Evolutionary conservation across 139 green algal species (phyloP).

Genomic region (Ostreobium quekettii): DNA sequence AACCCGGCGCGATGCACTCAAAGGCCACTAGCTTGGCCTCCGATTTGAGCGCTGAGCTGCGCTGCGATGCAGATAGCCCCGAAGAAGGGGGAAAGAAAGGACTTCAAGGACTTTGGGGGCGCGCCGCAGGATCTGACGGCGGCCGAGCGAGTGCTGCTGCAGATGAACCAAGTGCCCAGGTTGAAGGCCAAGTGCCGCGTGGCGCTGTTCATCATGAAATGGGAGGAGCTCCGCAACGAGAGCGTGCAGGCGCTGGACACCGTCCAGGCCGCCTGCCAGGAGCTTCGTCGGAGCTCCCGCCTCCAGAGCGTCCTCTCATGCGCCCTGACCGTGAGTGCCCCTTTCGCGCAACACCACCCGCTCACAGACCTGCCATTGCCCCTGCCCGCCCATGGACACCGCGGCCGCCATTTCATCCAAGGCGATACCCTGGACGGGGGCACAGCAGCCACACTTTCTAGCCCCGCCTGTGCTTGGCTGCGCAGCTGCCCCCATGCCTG

Average conservation of each 20-base stretch:
- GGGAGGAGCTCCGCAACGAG: conserved; percentile 3
- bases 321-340: background rate
- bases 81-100: background rate
- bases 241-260: conserved; percentile 1
- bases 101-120: conserved; percentile 5
- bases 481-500: too few relatives aligned
- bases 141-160: conserved; percentile 8
- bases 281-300: conserved; percentile 4
- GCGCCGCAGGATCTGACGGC: background rate
- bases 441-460: too few relatives aligned
- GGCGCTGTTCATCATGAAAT: background rate
- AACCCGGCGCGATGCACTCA: too few relatives aligned
- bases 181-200: conserved; percentile 3
- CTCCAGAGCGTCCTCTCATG: background rate
- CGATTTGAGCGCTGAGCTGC: too few relatives aligned
- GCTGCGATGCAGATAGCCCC: conserved; percentile 8
- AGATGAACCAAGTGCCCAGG: conserved; percentile 6
- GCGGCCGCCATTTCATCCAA: too few relatives aligned
- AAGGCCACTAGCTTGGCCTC: too few relatives aligned
- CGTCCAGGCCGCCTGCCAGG: conserved; percentile 6
- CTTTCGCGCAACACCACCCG: too few relatives aligned
- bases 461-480: too few relatives aligned
- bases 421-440: too few relatives aligned
- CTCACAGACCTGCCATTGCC: too few relatives aligned
- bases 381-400: too few relatives aligned